These are phyloP conservation scores for Lipomyces yarrowii DNA, from an alignment of 1,139 yeast species.

Conservation along the genomic window DNA sequence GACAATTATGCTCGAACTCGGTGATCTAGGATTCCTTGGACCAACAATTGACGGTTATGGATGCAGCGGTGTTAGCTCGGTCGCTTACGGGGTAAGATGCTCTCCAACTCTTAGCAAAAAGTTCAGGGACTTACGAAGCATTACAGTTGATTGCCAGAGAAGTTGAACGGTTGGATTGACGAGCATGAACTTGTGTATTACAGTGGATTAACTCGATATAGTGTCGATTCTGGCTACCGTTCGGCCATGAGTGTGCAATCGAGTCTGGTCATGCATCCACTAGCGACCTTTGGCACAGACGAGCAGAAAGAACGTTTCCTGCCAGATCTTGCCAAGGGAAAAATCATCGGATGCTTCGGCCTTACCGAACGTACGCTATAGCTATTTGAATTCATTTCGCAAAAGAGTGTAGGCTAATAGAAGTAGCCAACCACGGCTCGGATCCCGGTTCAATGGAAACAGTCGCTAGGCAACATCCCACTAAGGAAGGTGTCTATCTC, in stretches of 20 bases:
- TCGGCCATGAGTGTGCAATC: conserved; percentile 52
- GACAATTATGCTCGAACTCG: conserved; percentile 46
- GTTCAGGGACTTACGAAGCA: not conserved
- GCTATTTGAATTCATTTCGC: not conserved
- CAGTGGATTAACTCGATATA: not conserved
- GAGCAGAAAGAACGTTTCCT: conserved; percentile 49
- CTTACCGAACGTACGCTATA: conserved; percentile 45
- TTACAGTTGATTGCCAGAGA: conserved; percentile 46
- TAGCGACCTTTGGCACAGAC: conserved; percentile 45
- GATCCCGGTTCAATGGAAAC: conserved; percentile 53
- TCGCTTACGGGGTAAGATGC: conserved; percentile 44
- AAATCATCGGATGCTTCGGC: conserved; percentile 50
- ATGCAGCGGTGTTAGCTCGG: conserved; percentile 48
- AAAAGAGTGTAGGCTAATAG: not conserved
- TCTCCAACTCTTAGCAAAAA: not conserved
- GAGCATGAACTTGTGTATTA: not conserved
- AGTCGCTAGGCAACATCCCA: conserved; percentile 47
- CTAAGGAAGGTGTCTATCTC: conserved; percentile 48
- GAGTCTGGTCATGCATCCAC: conserved; percentile 51
- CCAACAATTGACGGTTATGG: conserved; percentile 50
- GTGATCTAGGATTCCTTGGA: conserved; percentile 50
- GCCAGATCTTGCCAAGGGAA: conserved; percentile 49
- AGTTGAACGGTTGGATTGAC: conserved; percentile 40
- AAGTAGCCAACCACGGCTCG: conserved; percentile 48
- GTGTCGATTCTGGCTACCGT: conserved; percentile 50